These are phyloP conservation scores for Saxispiralis lemnorum DNA, from an alignment of 495 filamentous ascomycete species.

Conservation along the genomic window DNA sequence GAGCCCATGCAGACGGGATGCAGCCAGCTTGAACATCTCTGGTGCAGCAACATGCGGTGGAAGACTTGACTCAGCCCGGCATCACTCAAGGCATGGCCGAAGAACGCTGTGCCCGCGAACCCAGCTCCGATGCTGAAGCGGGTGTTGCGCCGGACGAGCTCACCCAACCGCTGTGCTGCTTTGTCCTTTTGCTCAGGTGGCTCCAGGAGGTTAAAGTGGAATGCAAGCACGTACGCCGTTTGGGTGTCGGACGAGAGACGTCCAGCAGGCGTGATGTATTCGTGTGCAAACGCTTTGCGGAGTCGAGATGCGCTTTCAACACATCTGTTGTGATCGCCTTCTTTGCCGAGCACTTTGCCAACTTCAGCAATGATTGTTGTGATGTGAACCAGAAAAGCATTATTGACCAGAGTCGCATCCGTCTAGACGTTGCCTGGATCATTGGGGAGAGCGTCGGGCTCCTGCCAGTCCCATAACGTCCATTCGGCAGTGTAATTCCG, in stretches of 20 bases:
- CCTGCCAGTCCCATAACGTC: constrained; percentile 37
- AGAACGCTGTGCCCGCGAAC: constrained; percentile 36
- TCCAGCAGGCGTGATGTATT: no score
- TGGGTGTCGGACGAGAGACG: no score
- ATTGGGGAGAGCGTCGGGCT: constrained; percentile 31
- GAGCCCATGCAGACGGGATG: constrained; percentile 35
- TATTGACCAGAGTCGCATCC: no score
- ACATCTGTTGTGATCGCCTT: no score
- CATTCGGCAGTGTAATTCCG: constrained; percentile 23
- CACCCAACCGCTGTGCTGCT: constrained; percentile 23
- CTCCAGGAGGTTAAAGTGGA: constrained; percentile 20
- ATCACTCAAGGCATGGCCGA: constrained; percentile 29
- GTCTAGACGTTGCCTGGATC: constrained; percentile 21
- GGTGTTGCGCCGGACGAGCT: constrained; percentile 22
- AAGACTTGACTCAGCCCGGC: constrained; percentile 15
- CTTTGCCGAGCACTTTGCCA: no score
- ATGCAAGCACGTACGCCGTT: constrained; percentile 7
- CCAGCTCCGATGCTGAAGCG: constrained; percentile 35
- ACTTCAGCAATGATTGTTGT: no score
- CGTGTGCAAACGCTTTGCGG: constrained; percentile 12
- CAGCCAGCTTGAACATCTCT: constrained; percentile 31
- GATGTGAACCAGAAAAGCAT: no score
- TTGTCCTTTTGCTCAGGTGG: constrained; percentile 20
- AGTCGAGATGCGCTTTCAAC: no score
- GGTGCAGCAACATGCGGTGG: constrained; percentile 27